These are phyloP conservation scores for Tulasnella sp. DNA, from an alignment of 768 basidiomycete genomes.

Conservation along the genomic window DNA sequence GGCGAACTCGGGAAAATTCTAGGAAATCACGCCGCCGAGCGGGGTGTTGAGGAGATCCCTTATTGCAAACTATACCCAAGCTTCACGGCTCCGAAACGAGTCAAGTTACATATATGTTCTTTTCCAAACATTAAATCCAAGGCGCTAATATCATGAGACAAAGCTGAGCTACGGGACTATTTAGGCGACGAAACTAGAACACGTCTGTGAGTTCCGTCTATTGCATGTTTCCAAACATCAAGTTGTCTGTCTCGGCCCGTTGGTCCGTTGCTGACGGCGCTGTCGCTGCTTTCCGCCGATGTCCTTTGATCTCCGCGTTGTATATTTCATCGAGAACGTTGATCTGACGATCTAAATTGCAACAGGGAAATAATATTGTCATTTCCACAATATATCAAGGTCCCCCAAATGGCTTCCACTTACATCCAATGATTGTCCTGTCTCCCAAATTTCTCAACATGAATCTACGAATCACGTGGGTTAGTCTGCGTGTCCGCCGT, in stretches of 20 bases:
- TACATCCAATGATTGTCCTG: constrained; percentile 16
- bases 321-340: not conserved
- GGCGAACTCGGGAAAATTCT: not conserved
- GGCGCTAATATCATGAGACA: too few species aligned
- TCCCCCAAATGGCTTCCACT: not conserved
- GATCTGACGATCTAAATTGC: not conserved
- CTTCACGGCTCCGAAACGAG: too few species aligned
- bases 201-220: too few species aligned
- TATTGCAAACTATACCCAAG: too few species aligned
- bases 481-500: not conserved
- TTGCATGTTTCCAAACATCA: not conserved
- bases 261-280: not conserved
- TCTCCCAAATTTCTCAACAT: constrained; percentile 16
- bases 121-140: too few species aligned
- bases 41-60: too few species aligned
- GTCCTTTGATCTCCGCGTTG: not conserved
- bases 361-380: not conserved
- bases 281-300: not conserved
- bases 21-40: not conserved
- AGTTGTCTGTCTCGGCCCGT: not conserved
- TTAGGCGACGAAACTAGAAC: too few species aligned
- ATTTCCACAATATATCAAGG: constrained; percentile 3
- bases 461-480: not conserved
- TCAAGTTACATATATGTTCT: too few species aligned
- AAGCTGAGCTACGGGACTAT: too few species aligned